Evolutionary conservation across 768 basidiomycete species (phyloP), one percentile per base, ranked within the genome.

Genomic region (Cystobasidium ongulense): DNA sequence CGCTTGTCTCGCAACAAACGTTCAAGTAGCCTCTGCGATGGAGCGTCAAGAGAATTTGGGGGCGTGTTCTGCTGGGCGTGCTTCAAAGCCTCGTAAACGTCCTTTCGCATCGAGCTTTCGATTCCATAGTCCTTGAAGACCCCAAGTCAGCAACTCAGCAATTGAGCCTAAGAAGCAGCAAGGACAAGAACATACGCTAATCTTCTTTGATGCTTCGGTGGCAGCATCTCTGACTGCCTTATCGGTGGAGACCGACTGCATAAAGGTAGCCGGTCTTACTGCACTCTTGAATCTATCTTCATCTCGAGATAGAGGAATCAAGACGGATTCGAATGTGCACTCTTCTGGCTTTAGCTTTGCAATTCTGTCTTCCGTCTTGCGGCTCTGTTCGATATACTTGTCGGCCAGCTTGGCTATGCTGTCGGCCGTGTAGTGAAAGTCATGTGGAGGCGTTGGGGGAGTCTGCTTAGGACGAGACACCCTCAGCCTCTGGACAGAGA

Each of bases 211-310:
- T 1, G 88, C 88, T 46, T 85, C 85, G 70, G 87, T 90, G 2
- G 89, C 88, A 0, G 90, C 89, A 79, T 92, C 91, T 0, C 91
- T 86, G n/a, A 93, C 85, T 52, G 85, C 86, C 79, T 90, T 88
- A 70, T 84, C 83, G 0, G 87, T 83, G 31, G 90, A 89, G 31
- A 92, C 90, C 76, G 91, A 89, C 80, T 91, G 89, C 78, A 91
- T 89, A 81, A 94, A 93, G 0, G 84, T 81, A 23, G 90, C 43
- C 0, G 76, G 75, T 35, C 76, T 74, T 18, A 67, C 1, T 17
- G 31, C 43, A 15, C 46, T 54, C n/a, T 76, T 71, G 18, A 50
- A 38, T 11, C 70, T 73, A 13, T 52, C 74, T 23, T 63, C 70
- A n/a, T 54, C 21, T 5, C 74, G 23, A 1, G 77, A 75, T 27